Conservation (phyloP, 768 basidiomycete species). For the Rhizopogon rudus region DNA sequence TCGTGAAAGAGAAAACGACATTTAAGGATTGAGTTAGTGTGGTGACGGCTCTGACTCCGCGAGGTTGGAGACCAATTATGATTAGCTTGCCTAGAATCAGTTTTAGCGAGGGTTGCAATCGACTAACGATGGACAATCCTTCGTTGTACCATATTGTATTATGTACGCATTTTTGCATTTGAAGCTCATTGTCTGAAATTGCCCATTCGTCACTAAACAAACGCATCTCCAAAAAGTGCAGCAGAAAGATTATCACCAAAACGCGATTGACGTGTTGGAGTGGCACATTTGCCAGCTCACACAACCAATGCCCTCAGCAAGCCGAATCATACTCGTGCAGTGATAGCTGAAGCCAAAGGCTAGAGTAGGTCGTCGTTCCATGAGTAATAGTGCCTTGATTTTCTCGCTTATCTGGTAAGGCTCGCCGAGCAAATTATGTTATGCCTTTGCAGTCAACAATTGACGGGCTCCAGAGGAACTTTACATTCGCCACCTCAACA, state of each 20-base stretch:
- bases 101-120: too few species aligned
- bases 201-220: too few species aligned
- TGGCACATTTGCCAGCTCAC: neutral
- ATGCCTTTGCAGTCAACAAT: neutral
- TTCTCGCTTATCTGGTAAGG: neutral
- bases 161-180: too few species aligned
- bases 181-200: too few species aligned
- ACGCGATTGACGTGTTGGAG: too few species aligned
- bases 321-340: neutral
- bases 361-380: neutral
- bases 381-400: neutral
- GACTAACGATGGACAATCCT: too few species aligned
- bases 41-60: too few species aligned
- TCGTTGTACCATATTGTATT: too few species aligned
- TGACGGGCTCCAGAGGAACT: neutral
- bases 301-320: too few species aligned
- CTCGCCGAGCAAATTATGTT: too few species aligned
- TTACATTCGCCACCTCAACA: slow-evolving; percentile 24
- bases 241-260: neutral
- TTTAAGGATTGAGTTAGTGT: neutral
- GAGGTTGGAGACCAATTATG: neutral
- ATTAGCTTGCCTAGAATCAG: neutral
- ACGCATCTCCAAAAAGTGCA: neutral
- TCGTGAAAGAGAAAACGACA: slow-evolving; percentile 2
- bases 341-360: neutral